Evolutionary conservation across 352 stramenopile genomes (phyloP).

Genomic region (Thalassiosira mediterranea): DNA sequence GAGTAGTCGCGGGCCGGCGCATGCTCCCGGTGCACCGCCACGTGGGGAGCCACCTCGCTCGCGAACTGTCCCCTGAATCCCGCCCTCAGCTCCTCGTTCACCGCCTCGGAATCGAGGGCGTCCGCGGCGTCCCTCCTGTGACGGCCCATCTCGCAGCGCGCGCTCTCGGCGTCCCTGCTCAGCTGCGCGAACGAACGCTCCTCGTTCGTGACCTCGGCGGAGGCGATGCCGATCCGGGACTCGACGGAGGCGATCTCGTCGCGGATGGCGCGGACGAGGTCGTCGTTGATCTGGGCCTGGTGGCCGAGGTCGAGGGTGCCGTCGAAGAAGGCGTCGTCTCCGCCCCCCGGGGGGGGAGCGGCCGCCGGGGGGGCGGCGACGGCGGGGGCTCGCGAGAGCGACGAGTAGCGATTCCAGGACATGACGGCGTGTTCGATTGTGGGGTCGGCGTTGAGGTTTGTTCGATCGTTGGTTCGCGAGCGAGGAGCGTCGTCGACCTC

Average conservation of each 20-base stretch:
- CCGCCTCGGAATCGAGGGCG: conserved; percentile 19
- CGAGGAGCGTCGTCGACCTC: too few relatives aligned
- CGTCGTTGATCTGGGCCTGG: conserved; percentile 35
- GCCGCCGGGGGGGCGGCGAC: too few relatives aligned
- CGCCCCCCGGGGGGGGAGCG: too few relatives aligned
- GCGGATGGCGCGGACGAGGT: conserved; percentile 30
- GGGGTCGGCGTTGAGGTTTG: too few relatives aligned
- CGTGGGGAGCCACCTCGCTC: conserved; percentile 23
- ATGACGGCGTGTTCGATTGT: too few relatives aligned
- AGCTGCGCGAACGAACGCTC: conserved; percentile 31
- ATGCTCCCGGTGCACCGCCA: too few relatives aligned
- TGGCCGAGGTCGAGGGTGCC: conserved; percentile 28
- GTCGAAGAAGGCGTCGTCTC: too few relatives aligned
- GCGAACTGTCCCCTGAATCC: conserved; percentile 32
- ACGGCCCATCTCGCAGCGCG: conserved; percentile 20
- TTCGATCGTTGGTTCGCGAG: too few relatives aligned
- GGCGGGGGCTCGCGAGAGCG: too few relatives aligned
- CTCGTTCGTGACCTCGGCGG: conserved; percentile 21
- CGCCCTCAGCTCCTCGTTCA: conserved; percentile 24
- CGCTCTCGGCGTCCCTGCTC: conserved; percentile 18
- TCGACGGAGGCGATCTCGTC: conserved; percentile 25
- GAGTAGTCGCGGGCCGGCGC: too few relatives aligned
- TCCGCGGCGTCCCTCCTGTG: conserved; percentile 11
- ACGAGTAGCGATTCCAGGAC: too few relatives aligned
- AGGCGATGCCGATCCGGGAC: neutral